Conservation (phyloP, 2,329 filamentous ascomycete genomes). For the Trichoderma asperellum region DNA sequence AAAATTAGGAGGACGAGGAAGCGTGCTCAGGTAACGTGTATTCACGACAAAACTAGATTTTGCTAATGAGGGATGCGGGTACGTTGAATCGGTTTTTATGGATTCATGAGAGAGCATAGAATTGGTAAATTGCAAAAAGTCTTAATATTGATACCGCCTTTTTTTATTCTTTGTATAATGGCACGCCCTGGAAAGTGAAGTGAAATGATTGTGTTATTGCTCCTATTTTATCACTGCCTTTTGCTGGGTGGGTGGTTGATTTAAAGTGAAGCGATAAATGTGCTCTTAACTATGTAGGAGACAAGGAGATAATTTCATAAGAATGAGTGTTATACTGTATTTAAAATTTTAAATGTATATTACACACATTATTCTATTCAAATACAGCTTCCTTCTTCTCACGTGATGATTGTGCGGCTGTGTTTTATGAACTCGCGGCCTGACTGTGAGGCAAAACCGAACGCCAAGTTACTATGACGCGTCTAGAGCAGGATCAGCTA, state of each 20-base stretch:
- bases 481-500: too few relatives aligned
- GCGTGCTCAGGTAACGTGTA: not conserved
- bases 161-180: not conserved
- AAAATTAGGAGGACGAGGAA: not conserved
- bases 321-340: not conserved
- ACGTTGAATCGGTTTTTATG: not conserved
- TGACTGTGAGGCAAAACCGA: too few relatives aligned
- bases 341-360: too few relatives aligned
- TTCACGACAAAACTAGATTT: not conserved
- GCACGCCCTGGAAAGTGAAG: not conserved
- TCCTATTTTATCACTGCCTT: not conserved
- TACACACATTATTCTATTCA: not conserved
- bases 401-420: not conserved
- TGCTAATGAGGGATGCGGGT: slow-evolving; percentile 20
- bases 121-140: slow-evolving; percentile 14
- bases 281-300: too few relatives aligned
- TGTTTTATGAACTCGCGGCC: too few relatives aligned
- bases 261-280: too few relatives aligned
- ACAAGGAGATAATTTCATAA: too few relatives aligned
- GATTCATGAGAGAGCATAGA: slow-evolving; percentile 7
- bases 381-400: not conserved
- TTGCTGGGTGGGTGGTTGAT: not conserved
- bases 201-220: not conserved
- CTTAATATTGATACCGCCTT: not conserved
- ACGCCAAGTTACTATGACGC: too few relatives aligned